These are phyloP conservation scores for Asparagopsis taxiformis DNA, from an alignment of 31 red algal genomes.

Conservation along the genomic window DNA sequence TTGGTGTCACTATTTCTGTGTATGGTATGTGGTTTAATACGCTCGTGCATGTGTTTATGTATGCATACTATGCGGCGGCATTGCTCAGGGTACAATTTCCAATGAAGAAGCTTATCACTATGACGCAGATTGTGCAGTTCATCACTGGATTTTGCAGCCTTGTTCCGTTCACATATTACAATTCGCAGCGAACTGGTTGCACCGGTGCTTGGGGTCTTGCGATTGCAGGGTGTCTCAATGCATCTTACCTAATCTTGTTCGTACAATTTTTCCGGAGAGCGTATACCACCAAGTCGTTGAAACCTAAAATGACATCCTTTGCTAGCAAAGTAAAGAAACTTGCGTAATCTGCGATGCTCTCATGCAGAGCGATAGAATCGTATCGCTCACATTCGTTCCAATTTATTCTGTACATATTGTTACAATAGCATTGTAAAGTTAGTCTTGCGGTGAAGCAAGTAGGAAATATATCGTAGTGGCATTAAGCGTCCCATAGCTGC, in stretches of 20 bases:
- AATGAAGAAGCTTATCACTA: slow-evolving; percentile 67
- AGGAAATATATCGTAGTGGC: too few relatives aligned
- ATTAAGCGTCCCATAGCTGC: too few relatives aligned
- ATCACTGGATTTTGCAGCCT: slow-evolving; percentile 68
- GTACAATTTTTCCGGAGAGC: slow-evolving; percentile 76
- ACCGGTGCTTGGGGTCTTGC: slow-evolving; percentile 60
- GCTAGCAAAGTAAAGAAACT: too few relatives aligned
- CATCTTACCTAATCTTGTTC: slow-evolving; percentile 79
- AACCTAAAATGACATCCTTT: too few relatives aligned
- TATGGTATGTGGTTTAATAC: slow-evolving; percentile 94
- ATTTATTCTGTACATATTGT: too few relatives aligned
- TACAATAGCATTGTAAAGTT: too few relatives aligned
- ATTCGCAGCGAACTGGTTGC: slow-evolving; percentile 7
- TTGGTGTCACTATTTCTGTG: slow-evolving; percentile 50
- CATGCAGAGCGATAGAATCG: too few relatives aligned
- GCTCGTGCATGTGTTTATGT: slow-evolving; percentile 90
- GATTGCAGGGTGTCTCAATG: slow-evolving; percentile 65
- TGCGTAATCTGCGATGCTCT: too few relatives aligned
- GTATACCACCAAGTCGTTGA: slow-evolving; percentile 42
- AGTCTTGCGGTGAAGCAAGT: too few relatives aligned
- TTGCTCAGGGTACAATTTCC: slow-evolving; percentile 50
- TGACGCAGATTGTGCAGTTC: slow-evolving; percentile 90
- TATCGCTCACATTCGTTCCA: too few relatives aligned
- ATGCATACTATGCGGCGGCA: slow-evolving; percentile 77
- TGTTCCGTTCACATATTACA: slow-evolving; percentile 40